Evolutionary conservation across 2,329 filamentous ascomycete species (phyloP).

Genomic region (Pleoardoris graminearum): DNA sequence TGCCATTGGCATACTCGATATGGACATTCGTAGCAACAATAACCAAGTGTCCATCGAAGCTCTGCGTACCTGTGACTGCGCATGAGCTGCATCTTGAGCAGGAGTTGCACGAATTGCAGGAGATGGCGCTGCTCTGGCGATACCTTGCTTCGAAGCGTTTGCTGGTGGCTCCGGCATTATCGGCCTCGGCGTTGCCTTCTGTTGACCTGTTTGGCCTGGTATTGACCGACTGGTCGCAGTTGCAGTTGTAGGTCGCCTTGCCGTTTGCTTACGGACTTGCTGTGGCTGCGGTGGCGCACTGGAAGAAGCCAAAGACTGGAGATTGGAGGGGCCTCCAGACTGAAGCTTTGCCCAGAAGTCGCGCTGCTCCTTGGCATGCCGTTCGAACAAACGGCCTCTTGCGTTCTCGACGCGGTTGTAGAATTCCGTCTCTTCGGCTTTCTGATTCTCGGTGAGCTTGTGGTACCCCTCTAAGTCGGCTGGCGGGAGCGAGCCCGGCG

Average conservation of each 20-base stretch:
- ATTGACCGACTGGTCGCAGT: background rate
- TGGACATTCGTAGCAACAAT: background rate
- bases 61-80: background rate
- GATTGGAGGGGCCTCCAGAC: background rate
- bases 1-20: too few relatives aligned
- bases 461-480: background rate
- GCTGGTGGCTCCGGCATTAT: background rate
- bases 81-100: background rate
- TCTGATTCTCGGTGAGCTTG: background rate
- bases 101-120: background rate
- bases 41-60: background rate
- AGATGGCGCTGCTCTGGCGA: background rate
- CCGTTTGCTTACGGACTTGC: background rate
- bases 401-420: background rate
- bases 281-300: background rate
- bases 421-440: conserved; percentile 1
- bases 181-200: background rate
- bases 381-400: background rate
- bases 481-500: background rate
- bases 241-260: background rate
- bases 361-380: conserved; percentile 12
- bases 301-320: too few relatives aligned
- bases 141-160: background rate
- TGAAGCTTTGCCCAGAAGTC: conserved; percentile 10
- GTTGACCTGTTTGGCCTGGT: background rate